Conservation (phyloP, 352 stramenopile genomes). For the Phytophthora vignae region DNA sequence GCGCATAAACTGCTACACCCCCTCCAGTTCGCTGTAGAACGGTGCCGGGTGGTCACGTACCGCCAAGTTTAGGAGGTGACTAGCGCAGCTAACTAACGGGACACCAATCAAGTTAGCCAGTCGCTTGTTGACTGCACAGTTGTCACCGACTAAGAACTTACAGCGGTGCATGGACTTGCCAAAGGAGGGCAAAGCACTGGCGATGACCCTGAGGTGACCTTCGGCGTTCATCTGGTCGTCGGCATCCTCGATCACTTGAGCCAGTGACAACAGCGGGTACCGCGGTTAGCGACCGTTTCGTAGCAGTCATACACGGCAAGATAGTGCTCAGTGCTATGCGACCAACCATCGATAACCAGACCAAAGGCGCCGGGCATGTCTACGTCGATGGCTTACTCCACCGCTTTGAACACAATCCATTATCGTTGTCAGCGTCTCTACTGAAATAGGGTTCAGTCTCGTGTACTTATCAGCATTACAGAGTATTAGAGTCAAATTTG, state of each 20-base stretch:
- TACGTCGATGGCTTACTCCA: not conserved
- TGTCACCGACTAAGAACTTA: constrained; percentile 15
- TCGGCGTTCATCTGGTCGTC: constrained; percentile 16
- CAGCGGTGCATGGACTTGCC: not conserved
- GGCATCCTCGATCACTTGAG: constrained; percentile 15
- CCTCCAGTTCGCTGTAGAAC: not conserved
- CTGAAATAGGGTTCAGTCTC: constrained; percentile 10
- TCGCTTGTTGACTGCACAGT: constrained; percentile 5
- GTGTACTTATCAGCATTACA: constrained; percentile 9
- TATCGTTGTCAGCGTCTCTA: not conserved
- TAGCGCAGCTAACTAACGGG: too few relatives aligned
- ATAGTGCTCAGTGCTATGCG: constrained; percentile 1
- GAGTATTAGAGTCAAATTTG: not conserved
- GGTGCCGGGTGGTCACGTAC: constrained; percentile 8
- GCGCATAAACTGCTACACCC: too few relatives aligned
- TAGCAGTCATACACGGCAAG: not conserved
- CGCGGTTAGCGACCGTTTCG: constrained; percentile 4
- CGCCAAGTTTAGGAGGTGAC: constrained; percentile 9
- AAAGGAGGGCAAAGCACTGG: not conserved
- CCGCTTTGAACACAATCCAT: constrained; percentile 6
- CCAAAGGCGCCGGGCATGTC: constrained; percentile 2
- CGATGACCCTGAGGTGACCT: not conserved
- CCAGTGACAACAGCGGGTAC: constrained; percentile 19
- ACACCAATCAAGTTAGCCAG: too few relatives aligned
- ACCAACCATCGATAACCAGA: constrained; percentile 2